Evolutionary conservation across 257 asterid genomes (phyloP).

Genomic region (Capsicum chinense): DNA sequence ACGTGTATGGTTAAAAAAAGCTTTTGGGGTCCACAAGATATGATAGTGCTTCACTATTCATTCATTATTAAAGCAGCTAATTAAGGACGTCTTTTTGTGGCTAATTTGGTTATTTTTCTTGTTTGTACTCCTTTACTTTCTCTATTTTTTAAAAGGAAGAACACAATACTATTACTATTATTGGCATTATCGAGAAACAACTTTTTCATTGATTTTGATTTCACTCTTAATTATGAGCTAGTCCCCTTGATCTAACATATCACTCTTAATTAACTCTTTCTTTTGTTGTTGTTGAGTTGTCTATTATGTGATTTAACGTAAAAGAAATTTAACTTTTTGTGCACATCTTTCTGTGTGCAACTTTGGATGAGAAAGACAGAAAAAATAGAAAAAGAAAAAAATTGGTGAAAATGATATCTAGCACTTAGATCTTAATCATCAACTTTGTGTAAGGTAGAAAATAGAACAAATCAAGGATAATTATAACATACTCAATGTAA

Average conservation of each 20-base stretch:
- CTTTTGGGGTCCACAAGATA: neutral
- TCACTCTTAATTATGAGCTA: neutral
- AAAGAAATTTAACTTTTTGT: slow-evolving; percentile 16
- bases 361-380: neutral
- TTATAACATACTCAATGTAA: too few relatives aligned
- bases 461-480: too few relatives aligned
- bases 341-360: neutral
- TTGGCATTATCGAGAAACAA: neutral
- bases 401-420: neutral
- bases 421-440: neutral
- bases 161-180: neutral
- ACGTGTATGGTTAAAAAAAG: slow-evolving; percentile 3
- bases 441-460: neutral
- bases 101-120: too few relatives aligned
- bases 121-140: neutral
- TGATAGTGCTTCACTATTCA: neutral
- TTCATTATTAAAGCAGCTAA: neutral
- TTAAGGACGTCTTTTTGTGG: neutral
- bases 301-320: neutral
- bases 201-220: neutral
- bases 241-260: neutral
- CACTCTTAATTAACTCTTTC: neutral
- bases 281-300: neutral
- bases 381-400: neutral
- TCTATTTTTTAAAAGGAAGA: neutral